Percentiles rank a stretch among this genome's conserved stretches.
Conservation (phyloP, 2,329 filamentous ascomycete species). For the Dactylonectria macrodidyma region DNA sequence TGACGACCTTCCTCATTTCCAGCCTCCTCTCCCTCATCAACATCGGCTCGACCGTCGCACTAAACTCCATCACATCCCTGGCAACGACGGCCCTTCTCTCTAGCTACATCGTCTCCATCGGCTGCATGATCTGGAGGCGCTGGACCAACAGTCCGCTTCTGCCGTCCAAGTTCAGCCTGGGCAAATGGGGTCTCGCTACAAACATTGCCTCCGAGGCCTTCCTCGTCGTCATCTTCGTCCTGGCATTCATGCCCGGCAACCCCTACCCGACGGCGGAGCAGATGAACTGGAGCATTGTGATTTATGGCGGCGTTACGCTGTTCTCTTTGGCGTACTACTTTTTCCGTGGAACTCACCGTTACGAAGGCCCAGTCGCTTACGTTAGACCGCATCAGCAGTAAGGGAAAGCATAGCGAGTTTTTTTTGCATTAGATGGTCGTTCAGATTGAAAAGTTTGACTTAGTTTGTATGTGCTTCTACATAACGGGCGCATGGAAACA, state of each 20-base stretch:
- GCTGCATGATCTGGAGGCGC: constrained; percentile 43
- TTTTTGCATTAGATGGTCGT: neutral
- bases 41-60: constrained; percentile 37
- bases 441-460: neutral
- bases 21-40: constrained; percentile 40
- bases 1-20: constrained; percentile 38
- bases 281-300: constrained; percentile 44
- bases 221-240: constrained; percentile 37
- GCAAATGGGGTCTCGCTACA: constrained; percentile 33
- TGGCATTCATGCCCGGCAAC: constrained; percentile 43
- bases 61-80: constrained; percentile 40
- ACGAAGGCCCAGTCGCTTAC: constrained; percentile 40
- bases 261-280: constrained; percentile 31
- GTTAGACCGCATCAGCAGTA: constrained; percentile 33
- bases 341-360: constrained; percentile 33
- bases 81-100: constrained; percentile 38
- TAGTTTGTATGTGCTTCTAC: neutral
- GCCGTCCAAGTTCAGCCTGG: constrained; percentile 36
- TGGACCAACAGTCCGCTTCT: constrained; percentile 30
- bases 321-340: constrained; percentile 38
- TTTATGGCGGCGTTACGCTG: constrained; percentile 28
- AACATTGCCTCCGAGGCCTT: constrained; percentile 41
- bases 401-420: neutral
- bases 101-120: constrained; percentile 40
- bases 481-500: neutral